Conservation (phyloP, 2,329 filamentous ascomycete genomes). For the Penicillium sclerotigenum region DNA sequence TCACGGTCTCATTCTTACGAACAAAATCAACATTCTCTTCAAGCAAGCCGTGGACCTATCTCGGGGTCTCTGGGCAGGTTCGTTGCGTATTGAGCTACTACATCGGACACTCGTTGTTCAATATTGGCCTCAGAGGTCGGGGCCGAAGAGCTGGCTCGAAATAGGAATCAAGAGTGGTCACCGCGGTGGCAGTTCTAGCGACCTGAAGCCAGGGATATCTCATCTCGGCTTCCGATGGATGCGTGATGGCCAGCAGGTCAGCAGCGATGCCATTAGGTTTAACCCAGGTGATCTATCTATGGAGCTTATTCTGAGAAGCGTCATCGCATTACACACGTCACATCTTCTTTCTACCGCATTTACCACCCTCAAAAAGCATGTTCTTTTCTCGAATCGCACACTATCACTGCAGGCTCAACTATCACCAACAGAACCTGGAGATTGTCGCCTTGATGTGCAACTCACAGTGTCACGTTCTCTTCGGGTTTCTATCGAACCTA, state of each 20-base stretch:
- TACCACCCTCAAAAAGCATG: constrained; percentile 56
- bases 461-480: constrained; percentile 62
- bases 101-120: constrained; percentile 82
- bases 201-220: constrained; percentile 24
- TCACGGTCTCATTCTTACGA: constrained; percentile 82
- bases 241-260: constrained; percentile 72
- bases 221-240: constrained; percentile 67
- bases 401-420: constrained; percentile 58
- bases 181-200: constrained; percentile 6
- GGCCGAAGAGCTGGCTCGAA: constrained; percentile 85
- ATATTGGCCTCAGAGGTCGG: constrained; percentile 75
- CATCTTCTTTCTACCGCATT: constrained; percentile 68
- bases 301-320: constrained; percentile 68
- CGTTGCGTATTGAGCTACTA: constrained; percentile 72
- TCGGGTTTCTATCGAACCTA: constrained; percentile 67
- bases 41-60: constrained; percentile 72
- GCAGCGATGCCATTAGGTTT: constrained; percentile 64
- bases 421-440: constrained; percentile 60
- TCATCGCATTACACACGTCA: constrained; percentile 72
- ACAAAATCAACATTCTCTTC: constrained; percentile 80
- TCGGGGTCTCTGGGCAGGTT: constrained; percentile 71
- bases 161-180: constrained; percentile 61
- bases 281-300: constrained; percentile 67
- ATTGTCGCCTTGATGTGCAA: constrained; percentile 67
- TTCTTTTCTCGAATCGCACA: constrained; percentile 60